Base-by-base conservation (phyloP, 1,284 basidiomycete genomes). In the Trichosporon coremiiforme region DNA sequence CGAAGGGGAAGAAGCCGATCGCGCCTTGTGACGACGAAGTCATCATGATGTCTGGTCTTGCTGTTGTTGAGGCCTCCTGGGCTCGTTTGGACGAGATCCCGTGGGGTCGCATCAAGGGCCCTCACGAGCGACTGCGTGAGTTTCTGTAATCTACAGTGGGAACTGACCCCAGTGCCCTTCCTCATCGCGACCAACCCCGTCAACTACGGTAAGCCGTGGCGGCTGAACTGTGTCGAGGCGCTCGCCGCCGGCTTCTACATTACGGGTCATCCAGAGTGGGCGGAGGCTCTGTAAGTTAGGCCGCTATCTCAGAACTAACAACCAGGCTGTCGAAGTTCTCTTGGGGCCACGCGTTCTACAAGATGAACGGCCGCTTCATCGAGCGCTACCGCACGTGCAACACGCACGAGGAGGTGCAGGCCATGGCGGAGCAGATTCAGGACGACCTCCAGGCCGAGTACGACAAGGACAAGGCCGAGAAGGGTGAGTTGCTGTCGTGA, bases 51-150 rank as follows among this genome's bases (percentile, higher is more conserved):
- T 86, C 86, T 53, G 96, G 96, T 0, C 85, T 98, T 1, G 96
- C 96, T 0, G 96, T 99, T 8, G 94, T 99, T 1, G 96, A 99
- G 80, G 98, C 95, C 82, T 95, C 93, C 4, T 99, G 96, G 96
- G 96, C 96, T 1, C 87, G 95, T 22, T 84, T 98, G 7, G 93
- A 95, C 67, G 95, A 98, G 74, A 90, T 98, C 2, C 96, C 96
- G 0, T 99, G 97, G 80, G 86, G 88, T 67, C 98, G 97, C 84
- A 96, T 98, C 77, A 89, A 92, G 22, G 93, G 92, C 74, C 94
- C 95, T 0, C 88, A 98, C 77, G 96, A 99, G 85, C 88, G 96
- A 12, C 83, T 98, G 45, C 79, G 94, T 96, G 75, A 74, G 93
- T 88, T 36, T 2, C 25, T 25, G 25, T 25, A 25, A 25, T 25